Base-by-base conservation (phyloP, 768 basidiomycete genomes). In the Boletus rufocinnamomeus region DNA sequence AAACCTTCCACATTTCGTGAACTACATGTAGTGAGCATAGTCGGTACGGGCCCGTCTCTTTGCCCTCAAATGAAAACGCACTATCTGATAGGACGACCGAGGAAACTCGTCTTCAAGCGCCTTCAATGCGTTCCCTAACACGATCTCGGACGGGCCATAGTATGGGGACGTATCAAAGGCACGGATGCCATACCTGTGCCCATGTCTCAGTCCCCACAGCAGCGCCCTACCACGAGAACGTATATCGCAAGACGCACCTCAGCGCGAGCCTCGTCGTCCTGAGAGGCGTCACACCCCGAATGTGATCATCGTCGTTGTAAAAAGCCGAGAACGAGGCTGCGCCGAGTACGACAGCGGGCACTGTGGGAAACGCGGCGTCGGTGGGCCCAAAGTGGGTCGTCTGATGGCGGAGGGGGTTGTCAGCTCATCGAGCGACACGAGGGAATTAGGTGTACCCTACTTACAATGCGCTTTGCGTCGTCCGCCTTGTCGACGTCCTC, bases 1-100 rank as follows among this genome's bases (percentile, higher is more conserved):
- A 67, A 88, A 91, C 37, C 93, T 82, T 25, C 93, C 93, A 59
- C 89, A 90, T 70, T 95, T 95, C 11, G 91, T 92, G 76, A 93
- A 87, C 91, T 93, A 17, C 14, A 9, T 37, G 43, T 38, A 52
- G 30, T 8, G 13, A 27, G 8, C 21, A 25, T 30, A 9, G 27
- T 40, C 27, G 21, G 8, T 19, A 25, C 6, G 32, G 21, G 2
- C 32, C 46, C 48, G 21, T 17, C 21, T 17, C 32, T 16, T n/a
- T 13, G 27, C 37, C n/a, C 4, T 10, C 19, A n/a, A 34, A 23
- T 40, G 27, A 9, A 19, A 8, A 66, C 60, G 52, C 65, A 91
- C 91, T 71, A 95, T 72, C 60, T 85, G 81, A 69, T 94, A 94
- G 5, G 89, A 85, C 2, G 81, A 79, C 5, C 93, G 85, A 25